Base-by-base conservation (phyloP, 2,329 filamentous ascomycete species). In the Sarocladiaceae sp. region DNA sequence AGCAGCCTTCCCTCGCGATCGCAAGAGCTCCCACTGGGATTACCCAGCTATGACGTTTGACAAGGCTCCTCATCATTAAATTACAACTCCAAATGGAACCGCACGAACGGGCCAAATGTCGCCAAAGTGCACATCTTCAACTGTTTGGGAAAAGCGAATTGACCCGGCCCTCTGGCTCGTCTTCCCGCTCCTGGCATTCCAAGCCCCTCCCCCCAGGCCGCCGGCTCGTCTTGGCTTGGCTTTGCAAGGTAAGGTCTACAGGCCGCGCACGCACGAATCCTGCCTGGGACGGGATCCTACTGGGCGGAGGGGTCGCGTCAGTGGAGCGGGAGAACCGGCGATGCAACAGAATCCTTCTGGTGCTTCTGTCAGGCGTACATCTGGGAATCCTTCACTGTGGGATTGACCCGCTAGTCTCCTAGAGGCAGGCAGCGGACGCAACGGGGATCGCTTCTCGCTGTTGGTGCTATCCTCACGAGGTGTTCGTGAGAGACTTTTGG, bases 151-250 rank as follows among this genome's bases (percentile, higher is more conserved):
- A 44, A n/a, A n/a, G 15, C 4, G 22, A 44, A 26, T n/a, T 22
- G 40, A 31, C 44, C 44, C 44, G 23, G 28, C 44, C 33, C 26
- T 33, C 20, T 48, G 44, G 44, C 28, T 29, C 44, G n/a, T 18
- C 44, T 20, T 48, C 44, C 44, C 44, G 44, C 44, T 48, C 44
- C 44, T n/a, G 33, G 44, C 44, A 48, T 48, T 48, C 44, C 44
- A 48, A 39, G 35, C 17, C 17, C 7, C 35, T 39, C 10, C 11
- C 10, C 7, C 35, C 35, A 39, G 10, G 10, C 8, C 15, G 15
- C 29, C 29, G 29, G 15, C 29, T 31, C 29, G 29, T 31, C 8
- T 15, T 31, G 29, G 29, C 29, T 31, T 31, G 29, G 15, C 8
- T 31, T 31, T 36, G 33, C 33, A n/a, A n/a, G n/a, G n/a, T n/a